These are phyloP conservation scores for Silybum marianum DNA, from an alignment of 129 eudicot genomes.

Conservation along the genomic window DNA sequence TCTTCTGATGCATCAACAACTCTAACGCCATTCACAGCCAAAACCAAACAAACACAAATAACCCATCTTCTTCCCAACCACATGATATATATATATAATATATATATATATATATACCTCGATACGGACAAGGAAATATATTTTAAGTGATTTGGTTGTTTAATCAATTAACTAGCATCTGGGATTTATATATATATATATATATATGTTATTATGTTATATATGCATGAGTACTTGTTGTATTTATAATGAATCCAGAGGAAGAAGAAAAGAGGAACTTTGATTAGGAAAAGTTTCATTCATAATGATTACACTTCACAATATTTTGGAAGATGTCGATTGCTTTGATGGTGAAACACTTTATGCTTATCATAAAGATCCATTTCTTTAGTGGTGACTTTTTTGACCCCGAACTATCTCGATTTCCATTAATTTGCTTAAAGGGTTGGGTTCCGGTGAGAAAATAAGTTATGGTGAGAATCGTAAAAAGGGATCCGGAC, in stretches of 20 bases:
- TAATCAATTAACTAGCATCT: not conserved
- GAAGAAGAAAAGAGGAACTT: not conserved
- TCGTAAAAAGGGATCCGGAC: too few species aligned
- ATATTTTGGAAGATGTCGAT: too few species aligned
- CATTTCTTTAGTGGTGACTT: too few species aligned
- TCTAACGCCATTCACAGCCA: conserved; percentile 7
- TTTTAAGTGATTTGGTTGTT: not conserved
- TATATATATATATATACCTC: not conserved
- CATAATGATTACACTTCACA: too few species aligned
- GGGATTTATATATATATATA: not conserved
- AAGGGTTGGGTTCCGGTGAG: too few species aligned
- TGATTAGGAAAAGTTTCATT: too few species aligned
- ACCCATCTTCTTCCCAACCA: not conserved
- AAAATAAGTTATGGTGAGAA: too few species aligned
- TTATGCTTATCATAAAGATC: too few species aligned
- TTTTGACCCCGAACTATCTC: too few species aligned
- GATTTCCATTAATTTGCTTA: too few species aligned
- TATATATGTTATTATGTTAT: not conserved
- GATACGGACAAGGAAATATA: not conserved
- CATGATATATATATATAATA: not conserved
- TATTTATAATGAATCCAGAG: not conserved
- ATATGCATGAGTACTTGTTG: too few species aligned
- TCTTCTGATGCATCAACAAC: conserved; percentile 15
- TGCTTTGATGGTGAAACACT: too few species aligned
- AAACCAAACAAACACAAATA: conserved; percentile 17